Conservation (phyloP, 2,329 filamentous ascomycete species). For the Hypoxylon sp. region DNA sequence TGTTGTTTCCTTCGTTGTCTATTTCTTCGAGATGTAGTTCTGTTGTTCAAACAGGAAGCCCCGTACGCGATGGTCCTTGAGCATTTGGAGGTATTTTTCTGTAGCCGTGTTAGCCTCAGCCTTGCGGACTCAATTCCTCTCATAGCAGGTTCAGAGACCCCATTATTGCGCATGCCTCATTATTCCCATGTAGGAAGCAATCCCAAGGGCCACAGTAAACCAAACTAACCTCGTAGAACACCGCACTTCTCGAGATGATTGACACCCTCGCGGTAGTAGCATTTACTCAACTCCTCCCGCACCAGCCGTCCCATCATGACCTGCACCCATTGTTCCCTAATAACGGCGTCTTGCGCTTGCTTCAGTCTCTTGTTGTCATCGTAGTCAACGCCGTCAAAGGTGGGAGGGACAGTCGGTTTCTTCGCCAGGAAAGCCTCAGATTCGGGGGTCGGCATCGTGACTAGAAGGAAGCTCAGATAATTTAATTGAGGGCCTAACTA, state of each 20-base stretch:
- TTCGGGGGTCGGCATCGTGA: conserved; percentile 84
- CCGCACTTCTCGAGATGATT: conserved; percentile 93
- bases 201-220: not conserved
- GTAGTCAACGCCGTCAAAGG: conserved; percentile 89
- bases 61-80: conserved; percentile 82
- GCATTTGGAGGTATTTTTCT: conserved; percentile 79
- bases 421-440: conserved; percentile 85
- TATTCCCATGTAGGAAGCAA: not conserved
- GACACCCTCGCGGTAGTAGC: conserved; percentile 86
- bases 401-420: conserved; percentile 85
- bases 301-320: conserved; percentile 91
- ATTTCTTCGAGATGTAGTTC: conserved; percentile 71
- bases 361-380: conserved; percentile 86
- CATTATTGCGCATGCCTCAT: not conserved
- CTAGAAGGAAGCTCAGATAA: conserved; percentile 4
- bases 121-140: not conserved
- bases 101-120: conserved; percentile 36
- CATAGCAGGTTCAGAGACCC: not conserved
- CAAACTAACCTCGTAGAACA: conserved; percentile 79
- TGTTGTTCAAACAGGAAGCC: conserved; percentile 86
- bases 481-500: conserved; percentile 16
- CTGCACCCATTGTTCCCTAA: conserved; percentile 90
- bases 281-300: conserved; percentile 86
- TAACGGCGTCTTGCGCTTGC: conserved; percentile 84
- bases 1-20: conserved; percentile 16